Conservation (phyloP, 108 stramenopile species). For the Aurantiochytrium sp. region DNA sequence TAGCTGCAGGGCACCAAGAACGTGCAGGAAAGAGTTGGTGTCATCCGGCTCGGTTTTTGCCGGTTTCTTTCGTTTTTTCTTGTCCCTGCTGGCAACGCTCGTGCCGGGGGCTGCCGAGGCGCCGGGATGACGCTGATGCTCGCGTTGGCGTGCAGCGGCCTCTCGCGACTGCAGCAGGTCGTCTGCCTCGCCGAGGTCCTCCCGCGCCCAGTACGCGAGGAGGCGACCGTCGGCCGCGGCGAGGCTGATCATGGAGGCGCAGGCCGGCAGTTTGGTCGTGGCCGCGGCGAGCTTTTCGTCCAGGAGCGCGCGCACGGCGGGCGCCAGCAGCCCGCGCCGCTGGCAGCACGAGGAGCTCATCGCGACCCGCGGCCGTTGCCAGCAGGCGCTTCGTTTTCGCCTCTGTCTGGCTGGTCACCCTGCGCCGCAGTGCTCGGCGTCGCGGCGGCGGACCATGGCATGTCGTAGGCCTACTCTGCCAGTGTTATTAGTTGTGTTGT, state of each 20-base stretch:
- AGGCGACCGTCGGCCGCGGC: neutral
- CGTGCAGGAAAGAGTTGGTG: too few species aligned
- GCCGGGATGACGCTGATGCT: too few species aligned
- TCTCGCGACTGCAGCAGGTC: neutral
- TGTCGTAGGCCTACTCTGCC: too few species aligned
- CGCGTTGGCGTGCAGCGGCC: neutral
- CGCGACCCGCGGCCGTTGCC: neutral
- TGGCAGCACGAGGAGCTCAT: slow-evolving; percentile 9
- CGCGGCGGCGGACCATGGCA: too few species aligned
- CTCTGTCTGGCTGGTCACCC: neutral
- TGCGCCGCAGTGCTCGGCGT: neutral
- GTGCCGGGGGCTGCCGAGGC: too few species aligned
- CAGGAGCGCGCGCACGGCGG: neutral
- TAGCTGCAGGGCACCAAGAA: too few species aligned
- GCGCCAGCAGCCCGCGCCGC: neutral
- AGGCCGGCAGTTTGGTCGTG: neutral
- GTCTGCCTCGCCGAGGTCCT: neutral
- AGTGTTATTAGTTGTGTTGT: too few species aligned
- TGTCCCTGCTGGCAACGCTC: too few species aligned
- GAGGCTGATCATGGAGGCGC: neutral
- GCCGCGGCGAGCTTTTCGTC: neutral
- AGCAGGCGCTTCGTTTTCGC: neutral
- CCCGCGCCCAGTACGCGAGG: neutral
- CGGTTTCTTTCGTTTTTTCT: too few species aligned
- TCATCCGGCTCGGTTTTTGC: too few species aligned